Percentiles rank a stretch among this genome's conserved stretches.
phyloP scores from a whole-genome alignment of 2,329 filamentous ascomycete genomes.

The Rhytidhysteron rufulum region DNA sequence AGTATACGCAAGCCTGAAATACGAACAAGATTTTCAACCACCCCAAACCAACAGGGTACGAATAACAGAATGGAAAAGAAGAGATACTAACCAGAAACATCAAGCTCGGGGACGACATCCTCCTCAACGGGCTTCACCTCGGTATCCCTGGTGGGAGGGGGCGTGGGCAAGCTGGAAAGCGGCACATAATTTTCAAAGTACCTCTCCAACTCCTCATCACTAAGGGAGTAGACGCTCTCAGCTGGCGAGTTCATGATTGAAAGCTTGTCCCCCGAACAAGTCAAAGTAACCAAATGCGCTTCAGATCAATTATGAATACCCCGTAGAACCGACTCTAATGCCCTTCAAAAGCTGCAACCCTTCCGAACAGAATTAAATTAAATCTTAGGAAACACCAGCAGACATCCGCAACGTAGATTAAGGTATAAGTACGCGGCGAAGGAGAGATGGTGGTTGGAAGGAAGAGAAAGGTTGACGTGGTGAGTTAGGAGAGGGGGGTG shows the following conservation, averaged over 20 bases:
- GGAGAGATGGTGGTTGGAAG: too few species aligned
- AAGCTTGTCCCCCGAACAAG: background rate
- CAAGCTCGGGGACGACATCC: constrained; percentile 3
- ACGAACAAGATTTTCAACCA: background rate
- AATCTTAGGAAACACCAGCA: too few species aligned
- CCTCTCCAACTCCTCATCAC: constrained; percentile 34
- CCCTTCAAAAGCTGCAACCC: too few species aligned
- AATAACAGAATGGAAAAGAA: background rate
- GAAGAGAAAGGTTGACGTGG: too few species aligned
- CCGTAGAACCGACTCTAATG: too few species aligned
- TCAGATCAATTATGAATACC: too few species aligned
- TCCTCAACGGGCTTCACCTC: background rate
- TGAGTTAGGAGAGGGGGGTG: too few species aligned
- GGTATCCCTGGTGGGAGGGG: constrained; percentile 23
- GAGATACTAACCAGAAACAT: constrained; percentile 6
- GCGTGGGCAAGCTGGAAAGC: constrained; percentile 38
- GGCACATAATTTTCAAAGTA: constrained; percentile 38
- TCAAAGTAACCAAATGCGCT: too few species aligned
- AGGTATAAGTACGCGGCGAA: too few species aligned
- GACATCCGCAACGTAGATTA: too few species aligned
- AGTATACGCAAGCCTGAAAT: background rate
- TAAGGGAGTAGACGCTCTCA: constrained; percentile 5
- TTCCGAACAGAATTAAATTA: too few species aligned
- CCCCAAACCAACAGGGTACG: too few species aligned
- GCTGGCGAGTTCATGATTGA: constrained; percentile 9